Evolutionary conservation across 2,329 filamentous ascomycete genomes (phyloP).

Genomic region (Magnaporthiopsis poae): DNA sequence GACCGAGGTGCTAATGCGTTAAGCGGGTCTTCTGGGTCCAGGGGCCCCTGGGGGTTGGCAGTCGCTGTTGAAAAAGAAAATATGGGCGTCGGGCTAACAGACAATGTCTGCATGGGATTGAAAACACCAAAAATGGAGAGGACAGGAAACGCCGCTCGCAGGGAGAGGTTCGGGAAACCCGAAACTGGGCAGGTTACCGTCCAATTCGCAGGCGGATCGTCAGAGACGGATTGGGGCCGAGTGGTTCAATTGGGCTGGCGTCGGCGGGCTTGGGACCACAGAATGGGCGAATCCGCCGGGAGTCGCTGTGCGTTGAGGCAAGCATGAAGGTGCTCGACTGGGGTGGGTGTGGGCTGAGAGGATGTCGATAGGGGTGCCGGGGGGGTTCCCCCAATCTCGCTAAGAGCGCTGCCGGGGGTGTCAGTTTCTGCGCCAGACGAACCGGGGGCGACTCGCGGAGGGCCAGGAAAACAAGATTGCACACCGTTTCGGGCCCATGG

Average conservation of each 20-base stretch:
- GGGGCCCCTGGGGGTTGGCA: neutral
- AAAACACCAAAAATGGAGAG: neutral
- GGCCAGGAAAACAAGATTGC: neutral
- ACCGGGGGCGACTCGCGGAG: neutral
- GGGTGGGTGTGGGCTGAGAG: constrained; percentile 5
- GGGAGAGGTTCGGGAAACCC: constrained; percentile 1
- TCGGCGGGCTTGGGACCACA: constrained; percentile 7
- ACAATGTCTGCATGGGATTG: neutral
- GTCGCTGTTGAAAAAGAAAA: neutral
- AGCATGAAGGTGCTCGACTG: constrained; percentile 21
- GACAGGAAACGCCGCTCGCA: neutral
- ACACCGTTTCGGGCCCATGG: neutral
- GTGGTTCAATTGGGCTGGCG: constrained; percentile 10
- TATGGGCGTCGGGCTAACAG: neutral
- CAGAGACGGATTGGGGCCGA: neutral
- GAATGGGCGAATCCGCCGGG: constrained; percentile 4
- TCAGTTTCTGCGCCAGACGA: constrained; percentile 16
- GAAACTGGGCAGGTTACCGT: constrained; percentile 3
- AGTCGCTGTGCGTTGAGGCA: constrained; percentile 13
- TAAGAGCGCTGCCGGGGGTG: constrained; percentile 23
- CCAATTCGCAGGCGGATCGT: neutral
- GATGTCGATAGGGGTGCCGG: constrained; percentile 22
- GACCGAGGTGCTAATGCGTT: neutral
- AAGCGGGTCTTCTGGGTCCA: neutral
- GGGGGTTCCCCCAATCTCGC: constrained; percentile 26